Evolutionary conservation across 2,329 filamentous ascomycete species (phyloP).

Genomic region (Cryphonectria parasitica): DNA sequence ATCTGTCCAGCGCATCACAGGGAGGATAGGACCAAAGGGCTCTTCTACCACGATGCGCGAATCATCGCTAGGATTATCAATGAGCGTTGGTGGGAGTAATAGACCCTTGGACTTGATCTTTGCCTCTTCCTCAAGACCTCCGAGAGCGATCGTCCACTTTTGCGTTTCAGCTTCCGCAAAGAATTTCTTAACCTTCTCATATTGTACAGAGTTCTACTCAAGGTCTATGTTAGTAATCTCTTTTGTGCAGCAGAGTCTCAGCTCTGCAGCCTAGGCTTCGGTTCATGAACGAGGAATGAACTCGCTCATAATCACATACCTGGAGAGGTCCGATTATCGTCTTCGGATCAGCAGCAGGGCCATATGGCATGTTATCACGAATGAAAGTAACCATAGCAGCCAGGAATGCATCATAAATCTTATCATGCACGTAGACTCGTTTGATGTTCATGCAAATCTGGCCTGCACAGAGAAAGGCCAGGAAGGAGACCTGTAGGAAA

Average conservation of each 20-base stretch:
- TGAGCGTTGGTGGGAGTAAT: constrained; percentile 61
- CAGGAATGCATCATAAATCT: constrained; percentile 52
- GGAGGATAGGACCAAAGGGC: constrained; percentile 51
- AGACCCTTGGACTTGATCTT: constrained; percentile 46
- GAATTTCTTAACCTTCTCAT: constrained; percentile 54
- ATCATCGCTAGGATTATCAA: constrained; percentile 61
- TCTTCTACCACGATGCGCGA: constrained; percentile 60
- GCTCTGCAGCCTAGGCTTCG: too few relatives aligned
- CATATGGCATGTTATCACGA: constrained; percentile 43
- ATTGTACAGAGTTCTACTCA: constrained; percentile 60
- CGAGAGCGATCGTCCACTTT: constrained; percentile 50
- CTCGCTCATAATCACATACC: too few relatives aligned
- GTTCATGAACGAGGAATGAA: too few relatives aligned
- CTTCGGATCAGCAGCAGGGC: constrained; percentile 46
- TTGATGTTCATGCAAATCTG: constrained; percentile 58
- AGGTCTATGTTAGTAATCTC: too few relatives aligned
- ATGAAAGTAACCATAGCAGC: constrained; percentile 50
- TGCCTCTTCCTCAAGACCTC: constrained; percentile 42
- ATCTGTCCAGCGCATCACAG: constrained; percentile 47
- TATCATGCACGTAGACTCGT: constrained; percentile 54
- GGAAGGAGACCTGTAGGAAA: constrained; percentile 49
- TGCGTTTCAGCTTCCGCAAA: constrained; percentile 53
- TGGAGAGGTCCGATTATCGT: constrained; percentile 55
- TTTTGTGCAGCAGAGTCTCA: too few relatives aligned
- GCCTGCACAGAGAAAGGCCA: constrained; percentile 59